Evolutionary conservation across 2,329 filamentous ascomycete genomes (phyloP), one percentile per base, ranked within the genome.

Genomic region (Aspergillus neotritici): DNA sequence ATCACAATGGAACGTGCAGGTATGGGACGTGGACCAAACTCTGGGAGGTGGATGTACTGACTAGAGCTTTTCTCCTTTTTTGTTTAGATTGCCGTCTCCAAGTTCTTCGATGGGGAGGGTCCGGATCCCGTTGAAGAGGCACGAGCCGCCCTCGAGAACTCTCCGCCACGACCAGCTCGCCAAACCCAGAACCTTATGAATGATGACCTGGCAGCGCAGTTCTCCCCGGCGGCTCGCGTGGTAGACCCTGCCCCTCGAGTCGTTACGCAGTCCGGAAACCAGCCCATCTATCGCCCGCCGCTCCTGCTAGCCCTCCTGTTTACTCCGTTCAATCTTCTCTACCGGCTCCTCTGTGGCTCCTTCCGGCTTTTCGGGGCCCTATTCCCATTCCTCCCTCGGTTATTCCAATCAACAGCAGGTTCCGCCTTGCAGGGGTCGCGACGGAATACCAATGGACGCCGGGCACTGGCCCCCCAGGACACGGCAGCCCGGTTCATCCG

Each of bases 51-150:
- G 17, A 48, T 17, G 1, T 40, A 32, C 42, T 50, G 34, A 53
- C 21, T 25, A 5, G 25, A 12, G 17, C 2, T 25, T n/a, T n/a
- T 12, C 13, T 2, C 8, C 9, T 64, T 44, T 34, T 41, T 40
- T 43, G 32, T 17, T 28, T 62, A 96, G 84, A 95, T 97, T 57
- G 91, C 93, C 45, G 91, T 98, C 51, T 82, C 93, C 52, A 94
- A 94, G 62, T 97, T 97, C 78, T 98, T 96, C 64, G 93, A 98
- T 60, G 93, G 93, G 55, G 93, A 97, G 69, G 84, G 84, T 3
- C 79, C 88, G 37, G 87, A 94, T 63, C 84, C 81, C 10, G 72
- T 91, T 13, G 84, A 86, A 45, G 87, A 93, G 69, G 86, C 86
- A 45, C 76, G 83, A 39, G 77, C 83, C 37, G 75, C 78, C 6